Percentiles rank a stretch among this genome's conserved stretches.
phyloP scores from a whole-genome alignment of 2,329 filamentous ascomycete genomes.

The Aspergillus udagawae region DNA sequence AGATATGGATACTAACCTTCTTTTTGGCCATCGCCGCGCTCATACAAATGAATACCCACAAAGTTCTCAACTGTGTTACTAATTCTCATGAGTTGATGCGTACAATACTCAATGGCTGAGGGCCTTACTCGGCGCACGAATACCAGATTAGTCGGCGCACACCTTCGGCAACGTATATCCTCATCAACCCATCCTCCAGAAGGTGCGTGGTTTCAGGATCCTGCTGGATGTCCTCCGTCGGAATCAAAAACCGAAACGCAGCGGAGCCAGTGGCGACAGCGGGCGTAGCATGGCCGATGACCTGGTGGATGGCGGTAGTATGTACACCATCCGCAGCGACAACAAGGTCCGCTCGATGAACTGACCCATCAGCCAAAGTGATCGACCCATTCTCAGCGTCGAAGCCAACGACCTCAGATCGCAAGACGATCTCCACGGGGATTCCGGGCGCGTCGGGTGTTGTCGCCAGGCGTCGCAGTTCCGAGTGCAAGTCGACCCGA shows the following conservation, averaged over 20 bases:
- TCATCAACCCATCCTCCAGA: constrained; percentile 33
- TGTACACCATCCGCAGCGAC: constrained; percentile 31
- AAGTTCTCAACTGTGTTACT: constrained; percentile 28
- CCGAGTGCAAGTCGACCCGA: constrained; percentile 15
- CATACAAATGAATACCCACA: constrained; percentile 21
- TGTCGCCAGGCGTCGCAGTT: constrained; percentile 14
- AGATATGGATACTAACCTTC: background rate
- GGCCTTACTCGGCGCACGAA: constrained; percentile 22
- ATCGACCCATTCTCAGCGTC: constrained; percentile 17
- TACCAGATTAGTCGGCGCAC: constrained; percentile 26
- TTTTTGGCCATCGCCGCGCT: background rate
- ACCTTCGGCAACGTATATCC: constrained; percentile 16
- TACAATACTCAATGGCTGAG: background rate
- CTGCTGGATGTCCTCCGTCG: constrained; percentile 24
- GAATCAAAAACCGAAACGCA: constrained; percentile 24
- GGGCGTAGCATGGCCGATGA: constrained; percentile 6
- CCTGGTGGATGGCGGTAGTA: constrained; percentile 11
- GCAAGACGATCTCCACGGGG: constrained; percentile 17
- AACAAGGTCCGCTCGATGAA: constrained; percentile 25
- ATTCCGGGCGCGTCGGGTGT: background rate
- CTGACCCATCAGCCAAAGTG: constrained; percentile 16
- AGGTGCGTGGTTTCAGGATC: constrained; percentile 18
- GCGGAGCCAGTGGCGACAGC: constrained; percentile 13
- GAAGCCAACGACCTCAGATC: constrained; percentile 17
- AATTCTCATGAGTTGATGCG: background rate